Evolutionary conservation across 768 basidiomycete species (phyloP).

Genomic region (Cystofilobasidium ferigula): DNA sequence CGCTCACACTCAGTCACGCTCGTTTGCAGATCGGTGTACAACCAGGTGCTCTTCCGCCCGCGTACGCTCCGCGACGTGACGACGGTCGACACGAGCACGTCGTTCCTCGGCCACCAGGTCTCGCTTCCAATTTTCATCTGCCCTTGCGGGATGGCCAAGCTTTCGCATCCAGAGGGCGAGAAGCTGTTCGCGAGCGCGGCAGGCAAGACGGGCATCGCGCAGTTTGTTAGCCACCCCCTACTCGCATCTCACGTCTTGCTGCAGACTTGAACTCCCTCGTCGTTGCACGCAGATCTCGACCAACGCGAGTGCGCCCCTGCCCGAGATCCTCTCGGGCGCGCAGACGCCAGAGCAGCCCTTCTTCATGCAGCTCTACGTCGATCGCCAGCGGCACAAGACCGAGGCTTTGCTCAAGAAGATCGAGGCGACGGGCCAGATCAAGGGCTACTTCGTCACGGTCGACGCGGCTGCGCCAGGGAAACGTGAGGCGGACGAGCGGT

Average conservation of each 20-base stretch:
- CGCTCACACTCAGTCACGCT: neutral
- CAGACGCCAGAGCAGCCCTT: conserved; percentile 32
- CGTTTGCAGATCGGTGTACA: conserved; percentile 30
- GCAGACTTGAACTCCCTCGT: neutral
- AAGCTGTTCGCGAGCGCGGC: conserved; percentile 13
- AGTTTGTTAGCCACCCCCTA: conserved; percentile 10
- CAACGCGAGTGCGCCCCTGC: conserved; percentile 38
- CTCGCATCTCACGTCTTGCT: neutral
- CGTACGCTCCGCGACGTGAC: conserved; percentile 37
- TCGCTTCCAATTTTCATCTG: conserved; percentile 40
- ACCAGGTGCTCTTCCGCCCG: conserved; percentile 38
- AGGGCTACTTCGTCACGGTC: conserved; percentile 38
- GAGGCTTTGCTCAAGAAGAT: conserved; percentile 34
- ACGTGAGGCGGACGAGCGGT: conserved; percentile 37
- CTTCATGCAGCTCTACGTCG: conserved; percentile 37
- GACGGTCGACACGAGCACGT: conserved; percentile 35
- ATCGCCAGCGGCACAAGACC: conserved; percentile 30
- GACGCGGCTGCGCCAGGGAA: conserved; percentile 38
- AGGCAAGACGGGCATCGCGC: conserved; percentile 20
- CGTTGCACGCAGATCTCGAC: conserved; percentile 34
- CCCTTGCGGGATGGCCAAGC: conserved; percentile 40
- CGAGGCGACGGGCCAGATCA: conserved; percentile 33
- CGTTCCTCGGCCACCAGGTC: conserved; percentile 37
- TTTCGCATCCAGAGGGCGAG: conserved; percentile 28
- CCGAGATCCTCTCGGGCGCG: conserved; percentile 32